Base-by-base conservation (phyloP, 345 rosid species). In the Euphorbia pulcherrima region DNA sequence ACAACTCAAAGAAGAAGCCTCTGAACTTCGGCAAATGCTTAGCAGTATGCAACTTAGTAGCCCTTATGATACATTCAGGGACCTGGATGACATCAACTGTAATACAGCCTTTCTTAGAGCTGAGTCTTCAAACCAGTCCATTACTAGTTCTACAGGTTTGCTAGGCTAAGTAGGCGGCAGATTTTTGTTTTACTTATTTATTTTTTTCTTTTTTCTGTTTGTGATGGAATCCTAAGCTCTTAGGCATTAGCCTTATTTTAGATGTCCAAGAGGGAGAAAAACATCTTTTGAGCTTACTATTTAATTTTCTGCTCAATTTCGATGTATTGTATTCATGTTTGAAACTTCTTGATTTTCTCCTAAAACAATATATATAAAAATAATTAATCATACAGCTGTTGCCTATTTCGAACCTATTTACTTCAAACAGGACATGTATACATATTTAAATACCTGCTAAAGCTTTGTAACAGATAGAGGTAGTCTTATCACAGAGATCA, bases 1-100 rank as follows among this genome's bases (percentile, higher is more conserved):
- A 72, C 84, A 76, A 70, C 97, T 92, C 40, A 92, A 93, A 80
- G 93, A 82, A 64, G 88, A 88, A 68, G 70, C 85, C 64, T 68
- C 72, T 16, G 88, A 79, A 57, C 92, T 93, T 60, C 96, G 83
- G 13, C 89, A 79, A 76, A 64, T 86, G 77, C 66, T 93, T 51
- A 72, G 83, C 20, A 84, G 79, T 62, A 83, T 88, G 90, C 90
- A 85, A 75, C 75, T 85, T 41, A 74, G 67, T 26, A 79, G 79
- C 75, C 86, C 85, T 74, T 85, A 76, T 72, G 77, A 87, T 18
- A 37, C 72, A 27, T 73, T 86, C 1, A 78, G 71, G 64, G 90
- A 83, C 74, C 68, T 88, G 21, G 84, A 82, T 51, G 89, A 86
- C 29, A 44, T 83, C 17, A 68, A 76, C 58, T 73, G 75, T 63